Percentiles rank a stretch among this genome's conserved stretches.
Evolutionary conservation across 192 early-diverging fungal genomes (phyloP).

Genomic region (Dispira parvispora): DNA sequence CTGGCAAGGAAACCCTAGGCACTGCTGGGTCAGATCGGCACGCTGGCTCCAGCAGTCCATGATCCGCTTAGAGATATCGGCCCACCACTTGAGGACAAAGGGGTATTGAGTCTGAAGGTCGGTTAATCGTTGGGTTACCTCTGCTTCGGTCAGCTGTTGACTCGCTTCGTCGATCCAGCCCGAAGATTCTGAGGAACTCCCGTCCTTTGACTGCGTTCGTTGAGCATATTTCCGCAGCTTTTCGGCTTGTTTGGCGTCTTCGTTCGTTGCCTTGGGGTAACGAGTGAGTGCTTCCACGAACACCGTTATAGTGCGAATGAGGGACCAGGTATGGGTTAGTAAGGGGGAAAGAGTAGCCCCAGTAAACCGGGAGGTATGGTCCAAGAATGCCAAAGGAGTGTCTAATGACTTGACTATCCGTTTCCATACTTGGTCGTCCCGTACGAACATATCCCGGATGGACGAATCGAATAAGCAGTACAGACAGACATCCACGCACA

Average conservation of each 20-base stretch:
- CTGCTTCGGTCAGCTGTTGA: background rate
- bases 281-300: background rate
- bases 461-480: constrained; percentile 1
- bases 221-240: background rate
- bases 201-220: background rate
- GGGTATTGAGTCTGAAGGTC: background rate
- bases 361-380: background rate
- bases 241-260: background rate
- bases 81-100: background rate
- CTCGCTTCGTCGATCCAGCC: background rate
- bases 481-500: background rate
- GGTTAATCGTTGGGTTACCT: background rate
- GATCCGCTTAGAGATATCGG: background rate
- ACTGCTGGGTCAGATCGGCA: background rate
- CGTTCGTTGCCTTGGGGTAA: background rate
- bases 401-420: background rate
- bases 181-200: background rate
- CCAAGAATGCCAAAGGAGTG: background rate
- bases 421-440: background rate
- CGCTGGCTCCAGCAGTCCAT: constrained; percentile 1
- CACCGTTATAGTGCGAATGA: constrained; percentile 1
- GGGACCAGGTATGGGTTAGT: background rate
- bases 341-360: background rate
- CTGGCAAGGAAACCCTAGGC: background rate
- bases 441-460: background rate